Evolutionary conservation across 2,329 filamentous ascomycete genomes (phyloP), one percentile per base, ranked within the genome.

Genomic region (Ceratocystis papillata): DNA sequence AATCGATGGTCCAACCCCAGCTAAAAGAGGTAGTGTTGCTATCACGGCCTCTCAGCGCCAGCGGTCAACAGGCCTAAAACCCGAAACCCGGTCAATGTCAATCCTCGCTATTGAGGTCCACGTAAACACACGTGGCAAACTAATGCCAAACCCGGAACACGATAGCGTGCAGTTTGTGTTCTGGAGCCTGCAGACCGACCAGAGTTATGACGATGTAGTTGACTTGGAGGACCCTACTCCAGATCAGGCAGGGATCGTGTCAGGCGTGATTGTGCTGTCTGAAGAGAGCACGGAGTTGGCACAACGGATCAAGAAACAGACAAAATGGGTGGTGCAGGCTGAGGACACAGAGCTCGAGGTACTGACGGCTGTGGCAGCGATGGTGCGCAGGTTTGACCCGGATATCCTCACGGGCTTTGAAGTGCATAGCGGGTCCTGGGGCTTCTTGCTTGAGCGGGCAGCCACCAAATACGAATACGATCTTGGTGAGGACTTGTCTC

Each of bases 381-480:
- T 96, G 71, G 93, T 99, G 22, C 85, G 91, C 46, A 79, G 79
- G 2, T 82, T 88, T 71, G 94, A 99, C 73, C 94, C 94, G 0
- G 94, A 99, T 72, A 89, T 99, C 33, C 79, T 99, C 53, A 94
- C 92, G 0, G 94, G 94, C 0, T 99, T 94, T 71, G 94, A 99
- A 75, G 91, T 97, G 0, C 91, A 96, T 72, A 90, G 91, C 64
- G 83, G 85, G 67, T 96, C 92, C 0, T 99, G 94, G 94, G 94
- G 95, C 1, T 99, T 95, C 74, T 75, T 99, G 46, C 93, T 96
- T 62, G 93, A 99, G 76, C 84, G 94, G 63, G 92, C 93, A 12
- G 82, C 88, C 37, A 75, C 88, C 68, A 90, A 92, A 73, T 96
- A 93, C 71, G 92, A 96, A 69, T 94, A 89, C 73, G 87, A 96